phyloP scores from a whole-genome alignment of 257 asterid species.

The Solanum habrochaites region DNA sequence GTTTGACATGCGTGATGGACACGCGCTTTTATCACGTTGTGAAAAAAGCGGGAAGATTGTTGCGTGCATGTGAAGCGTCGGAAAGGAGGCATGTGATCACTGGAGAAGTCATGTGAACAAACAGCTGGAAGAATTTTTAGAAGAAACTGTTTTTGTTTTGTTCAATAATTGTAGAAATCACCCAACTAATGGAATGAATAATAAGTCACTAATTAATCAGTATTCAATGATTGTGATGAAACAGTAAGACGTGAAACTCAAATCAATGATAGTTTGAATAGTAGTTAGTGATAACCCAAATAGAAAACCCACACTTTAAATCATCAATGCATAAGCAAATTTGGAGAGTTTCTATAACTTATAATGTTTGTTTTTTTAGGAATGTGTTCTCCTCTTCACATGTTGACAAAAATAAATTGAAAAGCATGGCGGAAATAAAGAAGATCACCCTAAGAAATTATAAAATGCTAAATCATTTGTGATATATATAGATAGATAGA shows the following conservation, averaged over 20 bases:
- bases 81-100: constrained; percentile 8
- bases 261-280: too few relatives aligned
- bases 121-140: background rate
- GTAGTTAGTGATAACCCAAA: background rate
- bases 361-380: background rate
- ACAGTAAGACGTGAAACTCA: background rate
- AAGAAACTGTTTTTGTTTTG: background rate
- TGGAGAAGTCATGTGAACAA: constrained; percentile 3
- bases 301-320: background rate
- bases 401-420: background rate
- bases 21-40: constrained; percentile 7
- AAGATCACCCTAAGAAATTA: background rate
- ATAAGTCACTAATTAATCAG: background rate
- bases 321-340: background rate
- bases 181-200: background rate
- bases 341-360: background rate
- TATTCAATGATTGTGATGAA: too few relatives aligned
- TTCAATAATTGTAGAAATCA: background rate
- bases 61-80: background rate
- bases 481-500: too few relatives aligned
- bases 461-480: too few relatives aligned
- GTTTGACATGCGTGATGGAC: background rate
- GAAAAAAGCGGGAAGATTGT: background rate
- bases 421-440: background rate
- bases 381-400: background rate